These are phyloP conservation scores for Pichia scutulata DNA, from an alignment of 805 yeast genomes.

Conservation along the genomic window DNA sequence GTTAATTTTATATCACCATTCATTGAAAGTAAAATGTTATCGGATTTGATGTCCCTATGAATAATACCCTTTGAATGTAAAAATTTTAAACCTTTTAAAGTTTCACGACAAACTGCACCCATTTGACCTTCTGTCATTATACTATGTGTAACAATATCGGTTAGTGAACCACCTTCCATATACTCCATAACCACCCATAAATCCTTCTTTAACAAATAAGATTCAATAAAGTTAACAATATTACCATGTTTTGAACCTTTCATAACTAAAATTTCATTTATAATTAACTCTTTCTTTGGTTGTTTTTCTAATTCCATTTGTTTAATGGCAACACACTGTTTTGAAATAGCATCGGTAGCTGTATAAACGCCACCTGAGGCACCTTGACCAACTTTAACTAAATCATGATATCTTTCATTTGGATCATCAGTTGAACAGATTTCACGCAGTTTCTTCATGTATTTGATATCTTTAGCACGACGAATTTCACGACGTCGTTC, in stretches of 20 bases:
- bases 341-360: slow-evolving; percentile 56
- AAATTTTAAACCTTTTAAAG: slow-evolving; percentile 77
- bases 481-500: slow-evolving; percentile 76
- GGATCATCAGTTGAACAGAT: slow-evolving; percentile 90
- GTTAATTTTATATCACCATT: slow-evolving; percentile 89
- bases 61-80: slow-evolving; percentile 88
- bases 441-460: slow-evolving; percentile 58
- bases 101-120: slow-evolving; percentile 90
- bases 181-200: slow-evolving; percentile 98
- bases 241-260: slow-evolving; percentile 83
- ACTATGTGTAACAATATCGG: slow-evolving; percentile 89
- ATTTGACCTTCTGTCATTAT: slow-evolving; percentile 89
- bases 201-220: slow-evolving; percentile 68
- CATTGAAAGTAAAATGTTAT: slow-evolving; percentile 76
- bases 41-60: slow-evolving; percentile 94
- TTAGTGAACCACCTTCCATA: slow-evolving; percentile 97
- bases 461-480: slow-evolving; percentile 61
- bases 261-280: slow-evolving; percentile 94
- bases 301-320: slow-evolving; percentile 94
- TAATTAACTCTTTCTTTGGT: slow-evolving; percentile 90
- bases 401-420: slow-evolving; percentile 51
- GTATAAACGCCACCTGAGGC: slow-evolving; percentile 97
- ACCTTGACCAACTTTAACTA: slow-evolving; percentile 92
- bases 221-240: slow-evolving; percentile 89
- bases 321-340: slow-evolving; percentile 78